Evolutionary conservation across 306 rosid genomes (phyloP).

Genomic region (Hippophae tibetana): DNA sequence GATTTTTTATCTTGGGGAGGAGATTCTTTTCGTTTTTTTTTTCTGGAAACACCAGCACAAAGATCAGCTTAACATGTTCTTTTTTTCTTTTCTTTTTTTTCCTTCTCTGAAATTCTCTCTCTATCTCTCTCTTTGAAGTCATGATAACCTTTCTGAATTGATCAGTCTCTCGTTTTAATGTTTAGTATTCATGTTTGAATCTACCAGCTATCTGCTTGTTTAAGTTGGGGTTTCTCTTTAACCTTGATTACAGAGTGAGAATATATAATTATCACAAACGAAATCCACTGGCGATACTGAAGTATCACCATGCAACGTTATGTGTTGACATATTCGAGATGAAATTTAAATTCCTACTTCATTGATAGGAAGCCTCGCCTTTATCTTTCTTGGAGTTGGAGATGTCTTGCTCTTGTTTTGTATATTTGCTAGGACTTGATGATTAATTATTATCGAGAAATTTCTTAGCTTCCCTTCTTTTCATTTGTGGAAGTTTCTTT

Average conservation of each 20-base stretch:
- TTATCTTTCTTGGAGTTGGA: not conserved
- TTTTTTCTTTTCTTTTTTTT: no score
- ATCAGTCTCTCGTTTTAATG: no score
- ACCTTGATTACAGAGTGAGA: conserved; percentile 52
- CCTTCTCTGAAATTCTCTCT: not conserved
- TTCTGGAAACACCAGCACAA: no score
- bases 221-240: conserved; percentile 10
- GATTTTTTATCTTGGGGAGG: no score
- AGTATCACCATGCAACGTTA: conserved; percentile 84
- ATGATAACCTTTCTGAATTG: no score
- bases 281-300: conserved; percentile 70
- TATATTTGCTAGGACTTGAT: not conserved
- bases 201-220: conserved; percentile 4
- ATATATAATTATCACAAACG: conserved; percentile 74
- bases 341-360: no score
- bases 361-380: no score
- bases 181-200: not conserved
- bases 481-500: not conserved
- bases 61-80: no score
- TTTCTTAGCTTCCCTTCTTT: not conserved
- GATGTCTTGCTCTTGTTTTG: not conserved
- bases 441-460: not conserved
- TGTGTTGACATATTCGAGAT: conserved; percentile 1
- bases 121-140: no score
- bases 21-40: no score